Base-by-base conservation (phyloP, 2,329 filamentous ascomycete species). In the Aphanoascus verrucosus region DNA sequence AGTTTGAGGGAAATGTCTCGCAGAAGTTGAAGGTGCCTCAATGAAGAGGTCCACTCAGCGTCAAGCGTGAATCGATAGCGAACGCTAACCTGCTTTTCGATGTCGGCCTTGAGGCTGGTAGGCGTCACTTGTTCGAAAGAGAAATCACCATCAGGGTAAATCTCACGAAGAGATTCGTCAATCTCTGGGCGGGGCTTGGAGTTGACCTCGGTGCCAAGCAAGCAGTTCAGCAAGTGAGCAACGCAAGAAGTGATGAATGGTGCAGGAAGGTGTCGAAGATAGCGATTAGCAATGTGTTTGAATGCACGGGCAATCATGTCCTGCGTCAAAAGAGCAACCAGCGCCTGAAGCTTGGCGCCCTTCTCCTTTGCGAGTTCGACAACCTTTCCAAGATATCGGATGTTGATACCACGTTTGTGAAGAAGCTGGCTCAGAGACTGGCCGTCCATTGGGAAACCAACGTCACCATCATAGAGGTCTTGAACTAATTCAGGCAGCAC, bases 361-460 rank as follows among this genome's bases (percentile, higher is more conserved):
- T 82, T 78, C 56, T 78, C 73, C 59, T 80, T 79, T 61, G 85
- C 82, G 49, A 86, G 77, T 55, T 80, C 75, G 11, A 88, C 85
- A 57, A 98, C 72, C 69, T 83, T 85, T 60, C 93, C 93, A n/a
- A 97, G 78, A 69, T 98, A 98, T 64, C 94, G 82, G 58, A 97
- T 80, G 73, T 98, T 98, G 74, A 98, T 90, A 72, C 93, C 93
- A 41, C 91, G 87, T 77, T 95, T 95, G 76, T 98, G 93, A 65
- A 98, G 77, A 49, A 96, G 80, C 59, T 84, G 83, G 63, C 85
- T 88, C 55, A 98, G 77, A 17, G 91, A 96, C 64, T 86, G 81
- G n/a, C 93, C 93, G 63, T 98, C 94, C 88, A 97, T 96, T 11
- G 93, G 93, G 75, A 97, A 97, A 63, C 91, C 93, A 60, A 95